These are phyloP conservation scores for Tieghemostelium lacteum DNA, from an alignment of 78 protist species.

Conservation along the genomic window DNA sequence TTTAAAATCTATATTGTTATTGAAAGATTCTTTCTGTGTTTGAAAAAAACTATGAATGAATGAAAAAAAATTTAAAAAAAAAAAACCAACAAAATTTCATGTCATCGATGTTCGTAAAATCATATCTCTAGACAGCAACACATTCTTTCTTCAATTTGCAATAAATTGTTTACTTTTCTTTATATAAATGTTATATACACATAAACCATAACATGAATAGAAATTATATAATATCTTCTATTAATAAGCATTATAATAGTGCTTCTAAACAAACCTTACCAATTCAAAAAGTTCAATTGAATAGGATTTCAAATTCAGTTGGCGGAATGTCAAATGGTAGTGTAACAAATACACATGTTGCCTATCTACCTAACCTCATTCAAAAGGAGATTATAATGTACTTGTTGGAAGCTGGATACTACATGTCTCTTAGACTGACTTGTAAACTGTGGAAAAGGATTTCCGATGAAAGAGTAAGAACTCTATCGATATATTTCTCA, in stretches of 20 bases:
- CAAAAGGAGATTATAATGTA: conserved; percentile 50
- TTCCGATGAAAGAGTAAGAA: neutral
- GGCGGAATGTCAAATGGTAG: too few relatives aligned
- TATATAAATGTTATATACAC: neutral
- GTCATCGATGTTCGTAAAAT: neutral
- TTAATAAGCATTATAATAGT: neutral
- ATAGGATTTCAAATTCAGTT: neutral
- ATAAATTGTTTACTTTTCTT: neutral
- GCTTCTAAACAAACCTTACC: neutral
- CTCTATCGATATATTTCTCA: conserved; percentile 15
- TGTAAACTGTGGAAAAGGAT: conserved; percentile 32
- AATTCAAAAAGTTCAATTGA: neutral
- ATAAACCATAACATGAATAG: neutral
- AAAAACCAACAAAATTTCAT: neutral
- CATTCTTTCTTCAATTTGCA: neutral
- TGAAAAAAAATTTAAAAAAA: neutral
- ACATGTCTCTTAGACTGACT: neutral
- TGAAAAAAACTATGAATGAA: neutral
- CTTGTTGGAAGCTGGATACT: conserved; percentile 8
- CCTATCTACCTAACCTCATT: conserved; percentile 25
- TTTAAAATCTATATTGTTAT: neutral
- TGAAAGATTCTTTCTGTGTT: neutral
- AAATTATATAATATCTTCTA: neutral
- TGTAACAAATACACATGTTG: neutral
- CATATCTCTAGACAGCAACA: neutral